Conservation (phyloP, 2,329 filamentous ascomycete species). For the Hypocreales sp. region DNA sequence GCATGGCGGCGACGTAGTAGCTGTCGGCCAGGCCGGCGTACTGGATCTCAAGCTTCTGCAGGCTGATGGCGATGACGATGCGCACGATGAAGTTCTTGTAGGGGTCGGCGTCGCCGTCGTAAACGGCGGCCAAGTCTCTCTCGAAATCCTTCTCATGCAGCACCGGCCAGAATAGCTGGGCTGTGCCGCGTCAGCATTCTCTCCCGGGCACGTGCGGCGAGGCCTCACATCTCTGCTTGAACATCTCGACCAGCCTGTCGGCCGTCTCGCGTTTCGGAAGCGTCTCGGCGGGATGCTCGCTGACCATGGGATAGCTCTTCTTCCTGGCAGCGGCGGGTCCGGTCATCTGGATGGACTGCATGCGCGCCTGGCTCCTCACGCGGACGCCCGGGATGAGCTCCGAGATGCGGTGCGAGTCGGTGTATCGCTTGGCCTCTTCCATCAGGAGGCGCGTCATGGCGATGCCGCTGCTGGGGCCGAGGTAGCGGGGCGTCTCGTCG, state of each 20-base stretch:
- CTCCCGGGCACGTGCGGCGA: no score
- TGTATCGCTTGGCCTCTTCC: slow-evolving; percentile 90
- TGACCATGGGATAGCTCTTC: slow-evolving; percentile 86
- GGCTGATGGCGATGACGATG: slow-evolving; percentile 86
- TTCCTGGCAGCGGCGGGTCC: slow-evolving; percentile 40
- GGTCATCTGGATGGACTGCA: slow-evolving; percentile 44
- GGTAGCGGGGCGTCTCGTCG: slow-evolving; percentile 73
- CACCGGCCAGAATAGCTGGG: slow-evolving; percentile 75
- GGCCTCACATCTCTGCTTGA: slow-evolving; percentile 66
- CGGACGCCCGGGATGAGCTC: slow-evolving; percentile 71
- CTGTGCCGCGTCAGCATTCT: slow-evolving; percentile 25
- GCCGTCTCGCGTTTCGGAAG: slow-evolving; percentile 62
- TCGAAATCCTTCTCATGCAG: slow-evolving; percentile 72
- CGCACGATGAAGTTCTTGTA: slow-evolving; percentile 80
- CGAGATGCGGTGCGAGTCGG: slow-evolving; percentile 78
- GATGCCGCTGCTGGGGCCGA: slow-evolving; percentile 89
- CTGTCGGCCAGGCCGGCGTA: slow-evolving; percentile 92
- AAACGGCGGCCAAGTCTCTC: slow-evolving; percentile 66
- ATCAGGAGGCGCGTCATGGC: slow-evolving; percentile 90
- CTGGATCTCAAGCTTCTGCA: slow-evolving; percentile 78
- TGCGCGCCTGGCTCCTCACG: slow-evolving; percentile 36
- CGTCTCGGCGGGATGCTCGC: slow-evolving; percentile 60
- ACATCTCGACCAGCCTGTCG: slow-evolving; percentile 69
- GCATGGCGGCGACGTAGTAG: slow-evolving; percentile 83
- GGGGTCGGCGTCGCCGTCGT: slow-evolving; percentile 56